Evolutionary conservation across 306 rosid species (phyloP).

Genomic region (Prunus dulcis): DNA sequence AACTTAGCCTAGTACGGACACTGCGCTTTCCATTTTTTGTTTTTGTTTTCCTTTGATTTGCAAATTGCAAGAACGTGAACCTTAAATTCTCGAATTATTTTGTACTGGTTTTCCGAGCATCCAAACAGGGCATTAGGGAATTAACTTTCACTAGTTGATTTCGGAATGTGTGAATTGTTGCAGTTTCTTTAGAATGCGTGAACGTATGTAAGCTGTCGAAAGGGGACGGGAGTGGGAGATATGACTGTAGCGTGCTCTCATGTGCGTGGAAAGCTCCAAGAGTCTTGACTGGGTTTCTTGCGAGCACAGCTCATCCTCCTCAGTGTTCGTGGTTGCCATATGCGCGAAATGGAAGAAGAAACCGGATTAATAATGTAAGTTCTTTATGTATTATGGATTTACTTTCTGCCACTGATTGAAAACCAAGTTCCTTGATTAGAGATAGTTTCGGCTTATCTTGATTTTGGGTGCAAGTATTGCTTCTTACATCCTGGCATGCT

Average conservation of each 20-base stretch:
- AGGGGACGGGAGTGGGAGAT: slow-evolving; percentile 77
- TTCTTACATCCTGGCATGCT: background rate
- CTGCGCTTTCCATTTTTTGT: slow-evolving; percentile 5
- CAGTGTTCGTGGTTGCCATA: slow-evolving; percentile 36
- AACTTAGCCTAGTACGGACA: slow-evolving; percentile 9
- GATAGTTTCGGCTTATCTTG: background rate
- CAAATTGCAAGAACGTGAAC: background rate
- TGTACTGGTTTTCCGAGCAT: slow-evolving; percentile 6
- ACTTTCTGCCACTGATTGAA: background rate
- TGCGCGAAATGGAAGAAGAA: slow-evolving; percentile 57
- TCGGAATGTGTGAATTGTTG: slow-evolving; percentile 26
- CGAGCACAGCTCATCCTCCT: slow-evolving; percentile 75
- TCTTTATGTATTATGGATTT: slow-evolving; percentile 13
- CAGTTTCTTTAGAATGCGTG: slow-evolving; percentile 93
- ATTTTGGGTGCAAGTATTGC: background rate
- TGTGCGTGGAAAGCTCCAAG: slow-evolving; percentile 97
- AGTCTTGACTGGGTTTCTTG: slow-evolving; percentile 86
- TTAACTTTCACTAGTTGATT: slow-evolving; percentile 25
- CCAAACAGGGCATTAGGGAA: slow-evolving; percentile 8
- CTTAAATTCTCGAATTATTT: background rate
- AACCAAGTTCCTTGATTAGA: background rate
- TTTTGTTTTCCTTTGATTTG: background rate
- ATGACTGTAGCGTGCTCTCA: slow-evolving; percentile 72
- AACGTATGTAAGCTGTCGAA: slow-evolving; percentile 69
- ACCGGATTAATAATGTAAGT: slow-evolving; percentile 70